phyloP scores from a whole-genome alignment of 495 filamentous ascomycete species.

The Massariosphaeria phaeospora region DNA sequence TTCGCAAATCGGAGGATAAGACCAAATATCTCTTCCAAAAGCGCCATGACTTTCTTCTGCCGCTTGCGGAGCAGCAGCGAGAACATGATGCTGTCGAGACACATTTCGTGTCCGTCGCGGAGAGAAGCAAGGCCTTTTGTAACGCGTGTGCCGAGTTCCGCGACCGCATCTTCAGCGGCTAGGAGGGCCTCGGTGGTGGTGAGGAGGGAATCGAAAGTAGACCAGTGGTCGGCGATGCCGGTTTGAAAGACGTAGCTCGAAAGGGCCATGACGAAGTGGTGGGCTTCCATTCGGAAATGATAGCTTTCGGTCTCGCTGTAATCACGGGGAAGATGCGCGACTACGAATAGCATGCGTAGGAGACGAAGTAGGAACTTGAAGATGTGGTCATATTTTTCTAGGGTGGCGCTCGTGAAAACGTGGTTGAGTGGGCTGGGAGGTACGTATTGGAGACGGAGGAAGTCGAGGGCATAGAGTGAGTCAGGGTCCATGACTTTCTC shows the following conservation, averaged over 20 bases:
- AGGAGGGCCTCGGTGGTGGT: slow-evolving; percentile 54
- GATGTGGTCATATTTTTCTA: slow-evolving; percentile 76
- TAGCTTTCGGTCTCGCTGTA: slow-evolving; percentile 40
- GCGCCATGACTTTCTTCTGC: slow-evolving; percentile 63
- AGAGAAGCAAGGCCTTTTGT: slow-evolving; percentile 60
- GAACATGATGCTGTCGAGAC: slow-evolving; percentile 75
- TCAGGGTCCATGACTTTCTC: slow-evolving; percentile 72
- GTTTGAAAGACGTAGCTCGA: slow-evolving; percentile 71
- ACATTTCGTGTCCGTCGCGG: slow-evolving; percentile 64
- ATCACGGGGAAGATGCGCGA: slow-evolving; percentile 58
- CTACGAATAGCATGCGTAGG: slow-evolving; percentile 73
- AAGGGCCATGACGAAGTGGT: slow-evolving; percentile 67
- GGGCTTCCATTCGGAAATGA: slow-evolving; percentile 67
- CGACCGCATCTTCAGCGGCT: slow-evolving; percentile 39
- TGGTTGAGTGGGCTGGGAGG: slow-evolving; percentile 66
- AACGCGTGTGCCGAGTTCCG: slow-evolving; percentile 41
- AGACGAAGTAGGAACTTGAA: slow-evolving; percentile 75
- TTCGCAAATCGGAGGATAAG: slow-evolving; percentile 65
- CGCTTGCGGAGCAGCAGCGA: slow-evolving; percentile 64
- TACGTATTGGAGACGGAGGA: slow-evolving; percentile 79
- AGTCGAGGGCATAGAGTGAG: slow-evolving; percentile 81
- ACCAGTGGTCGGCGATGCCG: slow-evolving; percentile 68
- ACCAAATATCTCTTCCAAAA: slow-evolving; percentile 74
- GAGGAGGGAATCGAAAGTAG: slow-evolving; percentile 60
- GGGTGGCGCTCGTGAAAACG: slow-evolving; percentile 60